Evolutionary conservation across 176 grass and related monocot species (phyloP).

Genomic region (Coix lacrymajobi): DNA sequence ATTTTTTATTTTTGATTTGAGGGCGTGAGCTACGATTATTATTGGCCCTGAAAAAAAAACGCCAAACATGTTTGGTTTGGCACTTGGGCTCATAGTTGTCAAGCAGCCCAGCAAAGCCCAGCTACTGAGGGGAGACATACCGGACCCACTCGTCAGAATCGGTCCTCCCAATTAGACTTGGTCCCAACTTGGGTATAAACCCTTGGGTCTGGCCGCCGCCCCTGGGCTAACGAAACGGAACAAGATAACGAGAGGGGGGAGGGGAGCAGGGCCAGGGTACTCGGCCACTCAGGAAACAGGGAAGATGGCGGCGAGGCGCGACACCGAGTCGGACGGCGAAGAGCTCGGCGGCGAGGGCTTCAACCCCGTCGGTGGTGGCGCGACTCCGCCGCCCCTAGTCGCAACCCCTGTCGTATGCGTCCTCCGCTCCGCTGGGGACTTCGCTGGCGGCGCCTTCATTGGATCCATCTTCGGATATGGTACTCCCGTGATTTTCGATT

Average conservation of each 20-base stretch:
- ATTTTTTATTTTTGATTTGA: too few species aligned
- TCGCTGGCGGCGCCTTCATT: constrained; percentile 61
- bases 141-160: neutral
- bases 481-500: neutral
- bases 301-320: constrained; percentile 53
- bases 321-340: constrained; percentile 41
- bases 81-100: neutral
- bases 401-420: constrained; percentile 58
- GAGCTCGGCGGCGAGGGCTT: constrained; percentile 30
- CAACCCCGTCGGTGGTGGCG: constrained; percentile 20
- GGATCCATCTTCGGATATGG: constrained; percentile 90
- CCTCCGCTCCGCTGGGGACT: constrained; percentile 68
- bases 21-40: neutral
- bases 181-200: neutral
- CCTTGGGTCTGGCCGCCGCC: neutral
- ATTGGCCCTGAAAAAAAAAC: neutral
- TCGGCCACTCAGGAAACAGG: neutral
- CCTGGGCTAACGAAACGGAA: neutral
- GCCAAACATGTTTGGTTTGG: neutral
- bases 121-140: neutral
- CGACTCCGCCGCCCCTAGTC: neutral
- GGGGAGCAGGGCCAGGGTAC: neutral
- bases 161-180: neutral
- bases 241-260: constrained; percentile 17
- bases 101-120: neutral